Evolutionary conservation across 139 green algal species (phyloP).

Genomic region (Chlamydomonas urium): DNA sequence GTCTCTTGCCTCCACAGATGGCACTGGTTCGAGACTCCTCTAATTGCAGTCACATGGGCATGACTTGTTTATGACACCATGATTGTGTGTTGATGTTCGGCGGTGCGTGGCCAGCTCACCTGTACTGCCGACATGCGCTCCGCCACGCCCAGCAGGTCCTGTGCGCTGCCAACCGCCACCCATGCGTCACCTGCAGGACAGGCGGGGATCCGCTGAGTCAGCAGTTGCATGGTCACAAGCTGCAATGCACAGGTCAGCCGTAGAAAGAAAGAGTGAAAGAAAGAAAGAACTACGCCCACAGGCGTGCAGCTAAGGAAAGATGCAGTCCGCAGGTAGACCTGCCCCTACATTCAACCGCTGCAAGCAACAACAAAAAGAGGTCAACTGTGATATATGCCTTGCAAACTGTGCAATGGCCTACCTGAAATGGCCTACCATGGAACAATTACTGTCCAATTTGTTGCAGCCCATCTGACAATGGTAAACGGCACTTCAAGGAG

Average conservation of each 20-base stretch:
- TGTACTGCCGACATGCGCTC: conserved; percentile 24
- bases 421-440: no score
- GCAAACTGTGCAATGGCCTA: no score
- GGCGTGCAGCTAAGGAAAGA: not conserved
- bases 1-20: not conserved
- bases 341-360: not conserved
- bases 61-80: no score
- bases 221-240: not conserved
- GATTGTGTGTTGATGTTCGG: no score
- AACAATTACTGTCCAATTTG: no score
- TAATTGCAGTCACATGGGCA: conserved; percentile 8
- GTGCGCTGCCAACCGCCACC: conserved; percentile 63
- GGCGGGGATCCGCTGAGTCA: not conserved
- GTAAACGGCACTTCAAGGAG: no score
- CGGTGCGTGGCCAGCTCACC: conserved; percentile 4
- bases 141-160: conserved; percentile 49
- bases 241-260: no score
- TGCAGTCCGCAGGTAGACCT: not conserved
- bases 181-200: conserved; percentile 55
- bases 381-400: not conserved
- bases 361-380: not conserved
- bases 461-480: no score
- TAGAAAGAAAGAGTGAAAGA: no score
- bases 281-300: no score
- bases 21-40: not conserved